Percentiles rank a stretch among this genome's conserved stretches.
phyloP scores from a whole-genome alignment of 495 filamentous ascomycete species.

The Hypoxylon crocopeplum region DNA sequence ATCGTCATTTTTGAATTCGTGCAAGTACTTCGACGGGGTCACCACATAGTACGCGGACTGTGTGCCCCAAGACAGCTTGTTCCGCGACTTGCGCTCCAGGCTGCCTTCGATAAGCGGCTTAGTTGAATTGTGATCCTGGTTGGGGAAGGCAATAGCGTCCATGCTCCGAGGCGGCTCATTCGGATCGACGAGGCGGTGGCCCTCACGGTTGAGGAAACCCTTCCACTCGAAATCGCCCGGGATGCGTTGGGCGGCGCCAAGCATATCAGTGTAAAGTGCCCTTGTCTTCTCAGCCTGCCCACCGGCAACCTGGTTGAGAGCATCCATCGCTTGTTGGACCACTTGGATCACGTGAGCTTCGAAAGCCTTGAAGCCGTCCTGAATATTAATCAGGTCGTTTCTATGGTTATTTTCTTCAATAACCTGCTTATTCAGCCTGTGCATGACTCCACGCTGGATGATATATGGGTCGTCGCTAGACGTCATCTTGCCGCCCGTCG shows the following conservation, averaged over 20 bases:
- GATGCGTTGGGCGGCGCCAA: constrained; percentile 76
- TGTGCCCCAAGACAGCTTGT: constrained; percentile 76
- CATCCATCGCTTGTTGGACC: constrained; percentile 80
- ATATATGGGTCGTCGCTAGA: constrained; percentile 86
- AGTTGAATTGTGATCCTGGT: constrained; percentile 82
- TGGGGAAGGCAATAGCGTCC: constrained; percentile 78
- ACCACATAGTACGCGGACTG: constrained; percentile 87
- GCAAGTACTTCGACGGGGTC: constrained; percentile 82
- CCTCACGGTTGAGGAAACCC: constrained; percentile 74
- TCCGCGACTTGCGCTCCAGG: constrained; percentile 84
- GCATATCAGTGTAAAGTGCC: constrained; percentile 81
- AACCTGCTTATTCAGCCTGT: constrained; percentile 89
- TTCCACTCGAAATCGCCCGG: constrained; percentile 94
- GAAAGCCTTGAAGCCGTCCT: constrained; percentile 87
- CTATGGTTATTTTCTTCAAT: constrained; percentile 93
- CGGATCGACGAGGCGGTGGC: constrained; percentile 78
- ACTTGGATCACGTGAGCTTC: constrained; percentile 84
- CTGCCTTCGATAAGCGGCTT: constrained; percentile 84
- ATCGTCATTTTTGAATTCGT: constrained; percentile 96
- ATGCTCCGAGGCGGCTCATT: constrained; percentile 73
- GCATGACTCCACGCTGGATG: constrained; percentile 76
- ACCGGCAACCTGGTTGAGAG: constrained; percentile 77
- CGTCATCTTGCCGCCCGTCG: constrained; percentile 69
- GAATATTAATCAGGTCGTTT: constrained; percentile 85
- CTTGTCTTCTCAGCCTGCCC: constrained; percentile 83